These are phyloP conservation scores for Huntiella savannae DNA, from an alignment of 2,329 filamentous ascomycete species.

Conservation along the genomic window DNA sequence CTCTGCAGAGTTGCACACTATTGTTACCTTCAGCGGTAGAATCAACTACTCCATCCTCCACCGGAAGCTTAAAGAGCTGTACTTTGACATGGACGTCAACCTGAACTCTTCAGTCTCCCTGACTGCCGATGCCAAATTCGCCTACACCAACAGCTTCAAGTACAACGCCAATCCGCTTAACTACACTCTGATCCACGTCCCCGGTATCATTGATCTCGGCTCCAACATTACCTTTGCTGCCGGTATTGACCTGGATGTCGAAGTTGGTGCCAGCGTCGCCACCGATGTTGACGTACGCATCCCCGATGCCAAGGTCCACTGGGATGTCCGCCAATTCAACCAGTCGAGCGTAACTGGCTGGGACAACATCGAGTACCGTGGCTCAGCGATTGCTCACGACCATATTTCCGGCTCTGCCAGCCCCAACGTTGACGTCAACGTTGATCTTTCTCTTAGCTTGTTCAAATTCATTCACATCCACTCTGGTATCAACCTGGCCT, in stretches of 20 bases:
- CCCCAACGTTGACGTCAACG: constrained; percentile 13
- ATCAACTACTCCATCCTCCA: constrained; percentile 14
- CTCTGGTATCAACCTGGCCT: neutral
- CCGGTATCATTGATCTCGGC: constrained; percentile 22
- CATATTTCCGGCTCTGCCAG: constrained; percentile 18
- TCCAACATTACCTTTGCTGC: constrained; percentile 18
- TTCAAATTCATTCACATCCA: neutral
- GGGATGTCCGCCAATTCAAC: constrained; percentile 19
- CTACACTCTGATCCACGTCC: constrained; percentile 21
- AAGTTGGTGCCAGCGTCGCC: constrained; percentile 17
- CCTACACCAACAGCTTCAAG: constrained; percentile 19
- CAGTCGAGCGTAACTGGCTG: constrained; percentile 19
- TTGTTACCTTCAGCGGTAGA: constrained; percentile 23
- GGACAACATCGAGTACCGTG: constrained; percentile 19
- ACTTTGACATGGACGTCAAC: constrained; percentile 24
- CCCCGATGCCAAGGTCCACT: constrained; percentile 20
- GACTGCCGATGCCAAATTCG: constrained; percentile 18
- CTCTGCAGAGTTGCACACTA: constrained; percentile 18
- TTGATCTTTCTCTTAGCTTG: constrained; percentile 22
- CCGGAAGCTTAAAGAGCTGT: constrained; percentile 15
- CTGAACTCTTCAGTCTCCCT: constrained; percentile 21
- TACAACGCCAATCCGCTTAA: constrained; percentile 18
- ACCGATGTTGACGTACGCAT: constrained; percentile 18
- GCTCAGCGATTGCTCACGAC: constrained; percentile 18
- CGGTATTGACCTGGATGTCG: constrained; percentile 19